Evolutionary conservation across 768 basidiomycete species (phyloP).

Genomic region (Harrya chromipes): DNA sequence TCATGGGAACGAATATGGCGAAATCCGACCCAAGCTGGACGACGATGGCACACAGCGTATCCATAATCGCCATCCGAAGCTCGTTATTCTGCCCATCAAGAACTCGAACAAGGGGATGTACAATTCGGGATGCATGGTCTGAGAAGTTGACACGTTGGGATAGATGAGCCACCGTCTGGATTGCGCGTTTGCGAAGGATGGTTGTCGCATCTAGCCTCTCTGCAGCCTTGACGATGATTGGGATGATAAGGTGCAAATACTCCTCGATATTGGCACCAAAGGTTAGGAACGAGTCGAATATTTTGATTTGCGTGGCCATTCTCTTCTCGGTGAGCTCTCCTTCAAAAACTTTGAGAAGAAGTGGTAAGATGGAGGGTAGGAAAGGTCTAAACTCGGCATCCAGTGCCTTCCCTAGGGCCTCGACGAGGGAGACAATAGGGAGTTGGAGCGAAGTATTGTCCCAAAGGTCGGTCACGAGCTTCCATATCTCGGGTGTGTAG

Average conservation of each 20-base stretch:
- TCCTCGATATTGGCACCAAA: slow-evolving; percentile 98
- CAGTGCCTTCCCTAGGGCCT: slow-evolving; percentile 87
- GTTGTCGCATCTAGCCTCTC: slow-evolving; percentile 76
- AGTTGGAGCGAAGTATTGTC: slow-evolving; percentile 79
- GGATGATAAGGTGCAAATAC: slow-evolving; percentile 94
- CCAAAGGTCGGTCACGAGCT: slow-evolving; percentile 88
- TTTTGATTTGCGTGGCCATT: slow-evolving; percentile 76
- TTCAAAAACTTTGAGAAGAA: slow-evolving; percentile 88
- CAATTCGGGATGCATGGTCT: slow-evolving; percentile 95
- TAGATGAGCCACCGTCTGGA: slow-evolving; percentile 87
- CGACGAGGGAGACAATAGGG: slow-evolving; percentile 88
- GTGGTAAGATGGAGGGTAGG: slow-evolving; percentile 83
- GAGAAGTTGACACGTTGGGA: slow-evolving; percentile 95
- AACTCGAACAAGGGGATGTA: slow-evolving; percentile 91
- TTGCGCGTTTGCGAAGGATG: slow-evolving; percentile 79
- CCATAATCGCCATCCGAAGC: slow-evolving; percentile 82
- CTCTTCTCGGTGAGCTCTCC: slow-evolving; percentile 82
- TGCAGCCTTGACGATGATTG: slow-evolving; percentile 88
- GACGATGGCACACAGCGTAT: slow-evolving; percentile 88
- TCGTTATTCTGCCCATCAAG: slow-evolving; percentile 74
- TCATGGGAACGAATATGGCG: slow-evolving; percentile 95
- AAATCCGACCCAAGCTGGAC: slow-evolving; percentile 95
- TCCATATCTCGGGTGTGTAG: slow-evolving; percentile 83
- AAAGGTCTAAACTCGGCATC: slow-evolving; percentile 98
- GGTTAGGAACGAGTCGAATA: slow-evolving; percentile 91